phyloP scores from a whole-genome alignment of 768 basidiomycete species.

The Agaricus blazei region DNA sequence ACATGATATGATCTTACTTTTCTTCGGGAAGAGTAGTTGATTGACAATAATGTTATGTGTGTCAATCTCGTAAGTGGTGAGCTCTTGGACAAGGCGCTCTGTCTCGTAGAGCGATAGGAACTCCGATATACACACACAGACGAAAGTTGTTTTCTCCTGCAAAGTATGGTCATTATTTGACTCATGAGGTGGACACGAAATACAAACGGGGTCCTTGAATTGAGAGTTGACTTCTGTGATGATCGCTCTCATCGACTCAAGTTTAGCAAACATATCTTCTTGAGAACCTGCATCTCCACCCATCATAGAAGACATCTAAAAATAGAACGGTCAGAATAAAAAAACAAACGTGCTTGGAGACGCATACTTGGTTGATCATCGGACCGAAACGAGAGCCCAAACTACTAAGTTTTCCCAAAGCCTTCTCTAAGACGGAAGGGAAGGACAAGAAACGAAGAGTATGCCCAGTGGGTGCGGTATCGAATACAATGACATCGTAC shows the following conservation, averaged over 20 bases:
- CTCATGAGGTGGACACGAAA: not conserved
- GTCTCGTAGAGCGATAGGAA: conserved; percentile 98
- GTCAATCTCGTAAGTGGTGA: conserved; percentile 93
- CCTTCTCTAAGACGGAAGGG: conserved; percentile 96
- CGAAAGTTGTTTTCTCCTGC: conserved; percentile 97
- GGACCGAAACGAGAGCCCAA: conserved; percentile 95
- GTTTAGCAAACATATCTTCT: conserved; percentile 98
- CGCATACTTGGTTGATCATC: conserved; percentile 79
- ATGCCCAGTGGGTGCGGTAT: conserved; percentile 98
- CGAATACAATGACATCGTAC: conserved; percentile 99
- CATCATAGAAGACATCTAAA: conserved; percentile 93
- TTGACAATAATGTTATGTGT: conserved; percentile 99
- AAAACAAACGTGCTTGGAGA: not conserved
- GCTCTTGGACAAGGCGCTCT: conserved; percentile 93
- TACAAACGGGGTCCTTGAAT: conserved; percentile 93
- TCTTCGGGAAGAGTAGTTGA: conserved; percentile 91
- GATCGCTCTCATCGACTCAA: conserved; percentile 93
- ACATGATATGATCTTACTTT: conserved; percentile 46
- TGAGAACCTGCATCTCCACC: conserved; percentile 86
- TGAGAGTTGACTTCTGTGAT: conserved; percentile 99
- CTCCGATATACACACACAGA: conserved; percentile 98
- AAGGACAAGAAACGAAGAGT: conserved; percentile 99
- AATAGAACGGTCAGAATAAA: not conserved
- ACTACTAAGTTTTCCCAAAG: conserved; percentile 87
- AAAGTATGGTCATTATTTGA: not conserved